These are phyloP conservation scores for Eremothecium gossypii DNA, from an alignment of 1,139 yeast species.

Conservation along the genomic window DNA sequence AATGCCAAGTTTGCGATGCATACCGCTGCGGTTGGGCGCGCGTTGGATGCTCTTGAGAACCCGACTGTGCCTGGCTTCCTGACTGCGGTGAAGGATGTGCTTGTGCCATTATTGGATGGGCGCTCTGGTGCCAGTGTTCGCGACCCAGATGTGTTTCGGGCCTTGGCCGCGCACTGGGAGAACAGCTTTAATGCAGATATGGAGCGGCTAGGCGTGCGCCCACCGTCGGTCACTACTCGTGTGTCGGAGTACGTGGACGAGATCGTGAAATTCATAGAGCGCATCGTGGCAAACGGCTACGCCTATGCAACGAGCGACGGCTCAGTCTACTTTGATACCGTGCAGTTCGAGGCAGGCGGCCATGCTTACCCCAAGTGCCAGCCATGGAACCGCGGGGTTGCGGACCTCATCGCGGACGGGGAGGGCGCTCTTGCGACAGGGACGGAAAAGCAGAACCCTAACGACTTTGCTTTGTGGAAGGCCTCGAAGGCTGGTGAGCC, in stretches of 20 bases:
- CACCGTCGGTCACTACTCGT: constrained; percentile 80
- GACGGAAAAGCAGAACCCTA: constrained; percentile 53
- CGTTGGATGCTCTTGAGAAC: constrained; percentile 37
- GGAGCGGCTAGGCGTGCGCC: constrained; percentile 72
- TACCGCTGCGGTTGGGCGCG: constrained; percentile 51
- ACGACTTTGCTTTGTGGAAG: constrained; percentile 96
- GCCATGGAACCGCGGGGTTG: constrained; percentile 94
- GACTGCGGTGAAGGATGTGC: constrained; percentile 52
- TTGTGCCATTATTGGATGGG: constrained; percentile 64
- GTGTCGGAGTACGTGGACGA: constrained; percentile 97
- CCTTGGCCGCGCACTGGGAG: constrained; percentile 88
- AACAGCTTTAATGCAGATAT: constrained; percentile 74
- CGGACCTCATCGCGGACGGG: constrained; percentile 83
- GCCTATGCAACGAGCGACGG: constrained; percentile 82
- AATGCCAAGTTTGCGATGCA: constrained; percentile 87
- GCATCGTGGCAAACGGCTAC: constrained; percentile 67
- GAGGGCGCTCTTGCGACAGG: constrained; percentile 74
- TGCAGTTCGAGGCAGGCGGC: constrained; percentile 58
- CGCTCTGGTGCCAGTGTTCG: constrained; percentile 67
- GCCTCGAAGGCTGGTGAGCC: constrained; percentile 97
- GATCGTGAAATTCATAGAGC: constrained; percentile 67
- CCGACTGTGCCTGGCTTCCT: constrained; percentile 36
- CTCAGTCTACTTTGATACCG: constrained; percentile 90
- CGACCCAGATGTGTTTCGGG: constrained; percentile 75
- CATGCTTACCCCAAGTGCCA: constrained; percentile 93